A percentile compares a stretch with the other conserved stretches of the same genome.
Conservation (phyloP, 2,329 filamentous ascomycete species). For the Penicillium hesseltinei region DNA sequence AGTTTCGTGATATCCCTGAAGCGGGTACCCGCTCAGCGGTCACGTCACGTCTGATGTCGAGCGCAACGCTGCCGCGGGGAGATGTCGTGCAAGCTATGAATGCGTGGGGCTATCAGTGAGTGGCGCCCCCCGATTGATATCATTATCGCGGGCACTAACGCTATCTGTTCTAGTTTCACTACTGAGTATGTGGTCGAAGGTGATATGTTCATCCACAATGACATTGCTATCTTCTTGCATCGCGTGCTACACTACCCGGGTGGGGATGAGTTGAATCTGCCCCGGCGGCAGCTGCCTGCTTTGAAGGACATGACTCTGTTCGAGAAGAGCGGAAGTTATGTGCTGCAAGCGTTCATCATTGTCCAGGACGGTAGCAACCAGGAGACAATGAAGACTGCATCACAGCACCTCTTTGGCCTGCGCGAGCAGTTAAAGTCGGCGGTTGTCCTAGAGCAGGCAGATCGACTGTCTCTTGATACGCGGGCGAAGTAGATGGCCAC, state of each 20-base stretch:
- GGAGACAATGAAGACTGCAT: conserved; percentile 53
- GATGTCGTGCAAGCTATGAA: conserved; percentile 53
- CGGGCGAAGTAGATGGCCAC: conserved; percentile 50
- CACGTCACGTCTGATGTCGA: conserved; percentile 53
- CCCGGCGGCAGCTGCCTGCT: conserved; percentile 42
- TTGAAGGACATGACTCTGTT: conserved; percentile 50
- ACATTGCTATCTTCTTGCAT: conserved; percentile 57
- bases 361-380: conserved; percentile 56
- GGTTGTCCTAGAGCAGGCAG: conserved; percentile 56
- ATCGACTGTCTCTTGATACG: conserved; percentile 60
- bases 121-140: conserved; percentile 12
- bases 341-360: conserved; percentile 58
- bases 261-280: conserved; percentile 29
- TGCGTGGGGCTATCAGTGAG: conserved; percentile 54
- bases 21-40: conserved; percentile 53
- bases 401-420: conserved; percentile 55
- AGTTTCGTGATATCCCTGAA: conserved; percentile 52
- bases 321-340: conserved; percentile 57
- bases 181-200: conserved; percentile 59
- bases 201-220: conserved; percentile 57
- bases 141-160: conserved; percentile 14
- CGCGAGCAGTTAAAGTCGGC: conserved; percentile 55
- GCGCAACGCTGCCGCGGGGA: conserved; percentile 48
- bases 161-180: conserved; percentile 47
- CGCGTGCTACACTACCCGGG: conserved; percentile 52